Evolutionary conservation across 192 early-diverging fungal species (phyloP).

Genomic region (Podila horticola): DNA sequence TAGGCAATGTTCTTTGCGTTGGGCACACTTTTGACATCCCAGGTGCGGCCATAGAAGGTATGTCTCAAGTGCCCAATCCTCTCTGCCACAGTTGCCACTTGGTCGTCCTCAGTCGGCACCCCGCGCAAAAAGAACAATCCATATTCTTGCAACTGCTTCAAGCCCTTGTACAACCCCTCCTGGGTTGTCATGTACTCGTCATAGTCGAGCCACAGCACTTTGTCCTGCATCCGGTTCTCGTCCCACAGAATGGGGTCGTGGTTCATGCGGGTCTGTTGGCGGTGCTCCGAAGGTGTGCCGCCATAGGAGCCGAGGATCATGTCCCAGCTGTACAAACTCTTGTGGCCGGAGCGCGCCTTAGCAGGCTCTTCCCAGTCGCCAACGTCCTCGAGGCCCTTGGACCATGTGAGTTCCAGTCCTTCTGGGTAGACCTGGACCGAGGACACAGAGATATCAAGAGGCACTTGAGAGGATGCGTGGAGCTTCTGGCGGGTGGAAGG

Average conservation of each 20-base stretch:
- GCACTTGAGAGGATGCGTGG: constrained; percentile 62
- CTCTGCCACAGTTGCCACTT: constrained; percentile 68
- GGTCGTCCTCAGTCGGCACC: constrained; percentile 67
- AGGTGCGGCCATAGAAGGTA: constrained; percentile 81
- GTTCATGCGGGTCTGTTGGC: constrained; percentile 28
- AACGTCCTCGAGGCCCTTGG: constrained; percentile 55
- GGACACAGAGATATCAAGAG: constrained; percentile 53
- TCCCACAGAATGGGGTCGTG: constrained; percentile 55
- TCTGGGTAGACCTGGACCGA: constrained; percentile 20
- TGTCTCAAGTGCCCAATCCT: constrained; percentile 75
- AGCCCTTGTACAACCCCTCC: constrained; percentile 59
- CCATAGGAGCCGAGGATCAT: constrained; percentile 49
- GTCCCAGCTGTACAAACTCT: constrained; percentile 31
- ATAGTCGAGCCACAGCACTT: constrained; percentile 63
- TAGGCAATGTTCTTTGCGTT: constrained; percentile 89
- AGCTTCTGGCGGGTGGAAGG: constrained; percentile 66
- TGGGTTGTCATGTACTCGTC: constrained; percentile 66
- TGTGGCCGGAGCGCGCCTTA: constrained; percentile 32
- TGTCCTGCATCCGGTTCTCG: constrained; percentile 36
- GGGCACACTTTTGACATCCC: constrained; percentile 81
- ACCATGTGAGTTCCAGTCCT: constrained; percentile 57
- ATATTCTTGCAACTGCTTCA: constrained; percentile 69
- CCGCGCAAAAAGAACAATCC: constrained; percentile 75
- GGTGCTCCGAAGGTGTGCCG: constrained; percentile 18
- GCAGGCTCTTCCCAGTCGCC: constrained; percentile 37